Evolutionary conservation across 2,329 filamentous ascomycete genomes (phyloP), one percentile per base, ranked within the genome.

Genomic region (Zasmidium citrigriseum): DNA sequence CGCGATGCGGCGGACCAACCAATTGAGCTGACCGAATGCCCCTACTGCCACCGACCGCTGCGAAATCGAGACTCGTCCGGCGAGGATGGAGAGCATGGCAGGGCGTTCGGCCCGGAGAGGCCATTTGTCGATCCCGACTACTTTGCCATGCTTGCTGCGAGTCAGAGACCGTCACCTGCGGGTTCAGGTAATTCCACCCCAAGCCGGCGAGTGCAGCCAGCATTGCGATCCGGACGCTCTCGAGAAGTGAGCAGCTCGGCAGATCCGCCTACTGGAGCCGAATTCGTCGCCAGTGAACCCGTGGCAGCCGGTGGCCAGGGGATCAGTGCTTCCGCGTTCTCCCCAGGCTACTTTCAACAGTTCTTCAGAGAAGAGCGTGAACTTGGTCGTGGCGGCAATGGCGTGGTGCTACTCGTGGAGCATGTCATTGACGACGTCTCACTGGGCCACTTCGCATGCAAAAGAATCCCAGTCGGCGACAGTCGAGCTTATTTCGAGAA

Each of bases 401-500:
- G 95, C 0, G 92, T 99, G 2, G 95, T 99, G 1, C 76, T 99
- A 48, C 82, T 98, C n/a, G 95, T 99, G 10, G 87, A 90, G 59
- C 95, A 99, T 76, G 83, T 96, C 65, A 86, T 99, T 58, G 95
- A 98, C 73, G 89, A 91, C 21, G 93, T 96, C 46, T 84, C 87
- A 27, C 81, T 99, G 1, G 95, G 95, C 1, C 85, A 95, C 64
- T 99, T 96, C 75, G 95, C 95, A 12, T 99, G 95, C 80, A 99
- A 99, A 76, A 86, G 96, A 47, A 93, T 99, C 0, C 96, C 95
- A 0, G 95, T 99, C 1, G 79, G 95, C 14, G 89, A 99, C 70
- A 98, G 68, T 93, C 97, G 69, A 86, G 88, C 61, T 97, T 95
- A 96, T 80, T 99, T 66, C 14, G 91, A 96, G 74, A 98, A 97